A percentile compares a stretch with the other conserved stretches of the same genome.
Evolutionary conservation across 2,329 filamentous ascomycete genomes (phyloP).

Genomic region (Apiospora hydei): DNA sequence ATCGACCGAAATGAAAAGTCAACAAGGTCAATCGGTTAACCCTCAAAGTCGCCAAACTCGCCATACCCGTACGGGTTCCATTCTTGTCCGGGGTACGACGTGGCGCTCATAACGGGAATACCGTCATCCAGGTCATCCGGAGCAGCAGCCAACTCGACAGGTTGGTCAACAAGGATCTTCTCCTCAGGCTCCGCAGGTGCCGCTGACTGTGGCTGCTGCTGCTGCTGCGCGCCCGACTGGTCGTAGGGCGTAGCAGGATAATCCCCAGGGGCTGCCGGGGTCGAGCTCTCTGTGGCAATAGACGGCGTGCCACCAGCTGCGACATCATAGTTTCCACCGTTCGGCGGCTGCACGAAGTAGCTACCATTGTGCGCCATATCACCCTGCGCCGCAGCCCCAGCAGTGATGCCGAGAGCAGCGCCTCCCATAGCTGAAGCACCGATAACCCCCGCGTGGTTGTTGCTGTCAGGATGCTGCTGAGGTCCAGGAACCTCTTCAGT

Average conservation of each 20-base stretch:
- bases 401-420: conserved; percentile 21
- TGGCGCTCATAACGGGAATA: conserved; percentile 58
- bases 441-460: conserved; percentile 23
- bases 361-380: conserved; percentile 24
- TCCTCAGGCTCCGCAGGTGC: conserved; percentile 41
- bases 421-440: conserved; percentile 24
- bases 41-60: conserved; percentile 41
- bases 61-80: conserved; percentile 55
- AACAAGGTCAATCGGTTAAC: background rate
- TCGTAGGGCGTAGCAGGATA: conserved; percentile 10
- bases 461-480: background rate
- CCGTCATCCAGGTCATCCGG: conserved; percentile 47
- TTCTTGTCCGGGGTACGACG: conserved; percentile 64
- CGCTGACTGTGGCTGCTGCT: conserved; percentile 12
- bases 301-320: background rate
- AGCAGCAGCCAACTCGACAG: conserved; percentile 41
- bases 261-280: background rate
- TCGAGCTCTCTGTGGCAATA: background rate
- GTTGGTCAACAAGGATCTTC: conserved; percentile 45
- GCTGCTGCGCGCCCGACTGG: background rate
- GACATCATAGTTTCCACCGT: conserved; percentile 24
- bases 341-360: conserved; percentile 25
- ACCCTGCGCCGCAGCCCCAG: conserved; percentile 21
- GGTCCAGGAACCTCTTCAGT: background rate
- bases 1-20: background rate